Conservation (phyloP, 768 basidiomycete genomes). For the Bullera alba region DNA sequence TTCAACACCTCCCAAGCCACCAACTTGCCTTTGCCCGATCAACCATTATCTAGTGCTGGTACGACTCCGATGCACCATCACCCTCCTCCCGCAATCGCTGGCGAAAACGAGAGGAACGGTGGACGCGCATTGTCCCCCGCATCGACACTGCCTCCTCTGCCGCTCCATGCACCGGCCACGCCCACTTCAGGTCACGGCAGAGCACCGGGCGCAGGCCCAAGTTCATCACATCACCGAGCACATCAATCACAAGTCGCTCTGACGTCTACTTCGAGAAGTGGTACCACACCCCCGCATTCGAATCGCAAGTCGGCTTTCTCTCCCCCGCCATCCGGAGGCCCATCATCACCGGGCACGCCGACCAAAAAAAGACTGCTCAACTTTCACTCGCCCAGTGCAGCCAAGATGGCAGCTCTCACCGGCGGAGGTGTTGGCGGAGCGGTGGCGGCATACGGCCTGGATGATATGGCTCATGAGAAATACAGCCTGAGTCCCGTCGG, state of each 20-base stretch:
- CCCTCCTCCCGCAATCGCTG: constrained; percentile 32
- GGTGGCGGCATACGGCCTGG: constrained; percentile 51
- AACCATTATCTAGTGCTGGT: constrained; percentile 58
- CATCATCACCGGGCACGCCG: constrained; percentile 39
- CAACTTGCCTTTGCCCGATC: constrained; percentile 68
- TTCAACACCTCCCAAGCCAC: constrained; percentile 66
- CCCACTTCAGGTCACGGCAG: constrained; percentile 36
- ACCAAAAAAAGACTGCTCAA: constrained; percentile 42
- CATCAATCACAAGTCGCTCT: constrained; percentile 33
- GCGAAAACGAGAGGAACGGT: constrained; percentile 11
- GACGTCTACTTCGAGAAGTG: constrained; percentile 15
- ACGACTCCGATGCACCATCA: constrained; percentile 41
- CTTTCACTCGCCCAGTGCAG: constrained; percentile 43
- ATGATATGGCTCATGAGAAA: constrained; percentile 76
- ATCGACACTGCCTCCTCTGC: constrained; percentile 34
- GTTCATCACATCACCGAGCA: constrained; percentile 28
- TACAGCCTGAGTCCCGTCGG: constrained; percentile 88
- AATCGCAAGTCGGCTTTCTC: constrained; percentile 30
- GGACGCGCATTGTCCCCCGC: constrained; percentile 30
- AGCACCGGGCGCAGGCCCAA: constrained; percentile 35
- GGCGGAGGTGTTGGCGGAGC: constrained; percentile 24
- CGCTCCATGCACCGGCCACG: constrained; percentile 38
- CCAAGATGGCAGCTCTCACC: constrained; percentile 55
- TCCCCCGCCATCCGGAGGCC: constrained; percentile 17
- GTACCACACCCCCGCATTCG: constrained; percentile 20